Base-by-base conservation (phyloP, 768 basidiomycete species). In the Hirschioporus abietinus region DNA sequence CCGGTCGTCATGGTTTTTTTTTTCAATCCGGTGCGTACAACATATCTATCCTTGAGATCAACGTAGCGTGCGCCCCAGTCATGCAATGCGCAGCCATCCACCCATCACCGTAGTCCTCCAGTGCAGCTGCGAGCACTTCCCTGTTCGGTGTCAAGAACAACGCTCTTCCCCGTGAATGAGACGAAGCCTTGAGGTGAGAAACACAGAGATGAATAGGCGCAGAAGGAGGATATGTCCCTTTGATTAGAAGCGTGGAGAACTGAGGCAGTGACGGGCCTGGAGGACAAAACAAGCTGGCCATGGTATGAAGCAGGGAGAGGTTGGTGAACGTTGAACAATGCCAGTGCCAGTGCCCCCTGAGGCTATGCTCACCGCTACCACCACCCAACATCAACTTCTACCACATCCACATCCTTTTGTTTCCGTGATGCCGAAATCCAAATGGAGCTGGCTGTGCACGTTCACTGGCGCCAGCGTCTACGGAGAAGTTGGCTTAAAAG, bases 201-300 rank as follows among this genome's bases (percentile, higher is more conserved):
- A 90, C 74, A 52, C 84, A 81, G 36, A 92, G 78, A 68, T 90
- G 86, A 62, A 93, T 77, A 3, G 90, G 90, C 6, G 90, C 88
- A 3, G 92, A 88, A 23, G 88, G 75, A 63, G 85, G 87, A 72
- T 86, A 89, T 0, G 78, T 67, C 0, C 92, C 92, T 26, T 83
- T 80, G 35, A 93, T 76, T 15, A 93, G 78, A n/a, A 92, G 73
- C 5, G 85, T 81, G 20, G 74, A 76, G 76, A 86, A 90, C 1
- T 69, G 70, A 4, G 90, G 89, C n/a, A 90, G 74, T 8, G 72
- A 60, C 20, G 84, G 82, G 1, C 78, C 78, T 62, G 79, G 74
- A 7, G 72, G 72, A 35, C 83, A 78, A 59, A 83, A 83, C 18
- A 86, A 66, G 63, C 42, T 52, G 12, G 42, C 42, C 42, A 52